Percentiles rank a stretch among this genome's conserved stretches.
These are phyloP conservation scores for Yamadazyma triangularis DNA, from an alignment of 1,139 yeast genomes.

Conservation along the genomic window DNA sequence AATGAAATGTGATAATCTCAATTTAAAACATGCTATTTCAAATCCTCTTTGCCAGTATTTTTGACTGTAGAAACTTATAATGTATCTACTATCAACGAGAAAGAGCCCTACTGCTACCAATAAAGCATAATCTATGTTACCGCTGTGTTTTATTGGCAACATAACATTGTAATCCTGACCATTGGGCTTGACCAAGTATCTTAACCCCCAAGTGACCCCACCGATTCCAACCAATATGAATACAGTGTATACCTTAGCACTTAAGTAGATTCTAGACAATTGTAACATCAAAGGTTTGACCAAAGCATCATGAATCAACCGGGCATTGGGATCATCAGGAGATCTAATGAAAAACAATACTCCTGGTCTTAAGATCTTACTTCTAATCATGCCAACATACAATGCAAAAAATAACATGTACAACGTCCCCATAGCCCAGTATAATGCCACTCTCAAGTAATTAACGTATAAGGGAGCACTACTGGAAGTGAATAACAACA, in stretches of 20 bases:
- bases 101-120: conserved; percentile 6
- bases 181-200: conserved; percentile 24
- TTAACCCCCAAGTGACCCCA: conserved; percentile 49
- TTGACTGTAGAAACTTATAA: conserved; percentile 34
- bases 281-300: conserved; percentile 72
- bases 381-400: conserved; percentile 80
- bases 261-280: conserved; percentile 65
- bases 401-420: conserved; percentile 88
- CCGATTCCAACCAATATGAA: conserved; percentile 78
- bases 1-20: conserved; percentile 77
- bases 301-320: conserved; percentile 84
- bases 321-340: conserved; percentile 89
- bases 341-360: conserved; percentile 87
- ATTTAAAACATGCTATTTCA: conserved; percentile 47
- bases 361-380: conserved; percentile 74
- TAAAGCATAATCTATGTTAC: no score
- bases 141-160: conserved; percentile 22
- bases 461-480: conserved; percentile 17
- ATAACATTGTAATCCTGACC: conserved; percentile 16
- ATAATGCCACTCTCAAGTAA: conserved; percentile 24
- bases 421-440: conserved; percentile 76
- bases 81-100: conserved; percentile 10
- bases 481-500: conserved; percentile 22
- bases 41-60: conserved; percentile 64
- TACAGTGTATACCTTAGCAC: conserved; percentile 71